Conservation (phyloP, 1,284 basidiomycete species). For the Moesziomyces sp. region DNA sequence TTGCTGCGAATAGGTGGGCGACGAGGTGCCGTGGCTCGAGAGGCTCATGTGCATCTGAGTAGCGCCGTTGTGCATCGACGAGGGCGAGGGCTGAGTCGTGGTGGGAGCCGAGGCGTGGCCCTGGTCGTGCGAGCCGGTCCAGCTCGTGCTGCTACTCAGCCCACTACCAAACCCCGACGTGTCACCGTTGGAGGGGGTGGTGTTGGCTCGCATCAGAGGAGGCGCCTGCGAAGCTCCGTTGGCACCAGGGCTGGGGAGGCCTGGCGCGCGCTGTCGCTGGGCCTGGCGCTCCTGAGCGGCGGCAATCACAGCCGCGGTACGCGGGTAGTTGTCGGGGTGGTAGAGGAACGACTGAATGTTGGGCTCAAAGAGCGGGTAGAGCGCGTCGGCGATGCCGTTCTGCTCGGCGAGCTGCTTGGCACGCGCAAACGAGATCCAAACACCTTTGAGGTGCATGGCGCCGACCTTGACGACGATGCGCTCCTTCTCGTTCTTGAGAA, state of each 20-base stretch:
- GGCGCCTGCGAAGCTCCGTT: slow-evolving; percentile 42
- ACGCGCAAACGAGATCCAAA: slow-evolving; percentile 67
- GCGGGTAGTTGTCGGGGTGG: slow-evolving; percentile 66
- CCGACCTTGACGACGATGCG: slow-evolving; percentile 68
- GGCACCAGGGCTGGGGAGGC: slow-evolving; percentile 48
- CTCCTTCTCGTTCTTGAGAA: slow-evolving; percentile 67
- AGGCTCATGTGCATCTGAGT: slow-evolving; percentile 50
- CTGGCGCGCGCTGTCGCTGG: slow-evolving; percentile 52
- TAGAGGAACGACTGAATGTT: slow-evolving; percentile 68
- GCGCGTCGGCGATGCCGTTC: slow-evolving; percentile 63
- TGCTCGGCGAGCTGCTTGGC: slow-evolving; percentile 66
- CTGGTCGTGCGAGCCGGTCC: slow-evolving; percentile 47
- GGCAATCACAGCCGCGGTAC: slow-evolving; percentile 66
- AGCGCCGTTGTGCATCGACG: slow-evolving; percentile 43
- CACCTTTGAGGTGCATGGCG: slow-evolving; percentile 67
- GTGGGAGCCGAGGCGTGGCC: slow-evolving; percentile 48
- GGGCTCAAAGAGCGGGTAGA: slow-evolving; percentile 67
- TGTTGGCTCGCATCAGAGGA: slow-evolving; percentile 57
- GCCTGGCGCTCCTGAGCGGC: slow-evolving; percentile 65
- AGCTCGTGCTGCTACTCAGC: slow-evolving; percentile 47
- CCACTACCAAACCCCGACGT: slow-evolving; percentile 41
- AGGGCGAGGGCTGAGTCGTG: slow-evolving; percentile 47
- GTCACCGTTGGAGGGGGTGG: slow-evolving; percentile 49
- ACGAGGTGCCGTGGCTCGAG: slow-evolving; percentile 44
- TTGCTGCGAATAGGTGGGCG: slow-evolving; percentile 43